These are phyloP conservation scores for Leavenworthia alabamica DNA, from an alignment of 345 rosid genomes.

Conservation along the genomic window DNA sequence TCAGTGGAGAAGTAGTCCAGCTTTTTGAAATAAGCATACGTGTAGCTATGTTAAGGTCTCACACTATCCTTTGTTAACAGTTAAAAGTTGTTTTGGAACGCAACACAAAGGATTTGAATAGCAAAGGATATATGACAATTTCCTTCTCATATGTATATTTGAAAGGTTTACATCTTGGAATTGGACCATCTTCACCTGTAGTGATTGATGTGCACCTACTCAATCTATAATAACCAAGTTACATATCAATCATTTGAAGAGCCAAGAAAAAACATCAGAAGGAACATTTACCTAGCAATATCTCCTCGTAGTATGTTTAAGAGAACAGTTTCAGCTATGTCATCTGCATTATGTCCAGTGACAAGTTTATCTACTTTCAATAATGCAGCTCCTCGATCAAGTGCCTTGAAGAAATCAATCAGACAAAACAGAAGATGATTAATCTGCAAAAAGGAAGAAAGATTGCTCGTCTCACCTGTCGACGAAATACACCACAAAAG, in stretches of 20 bases:
- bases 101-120: no score
- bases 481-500: constrained; percentile 90
- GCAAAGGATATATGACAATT: constrained; percentile 87
- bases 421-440: background rate
- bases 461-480: constrained; percentile 50
- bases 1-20: constrained; percentile 97
- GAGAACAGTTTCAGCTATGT: constrained; percentile 92
- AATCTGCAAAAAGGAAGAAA: background rate
- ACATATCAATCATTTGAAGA: background rate
- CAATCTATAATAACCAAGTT: constrained; percentile 40
- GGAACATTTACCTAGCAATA: constrained; percentile 60
- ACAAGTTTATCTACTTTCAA: constrained; percentile 84
- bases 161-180: constrained; percentile 94
- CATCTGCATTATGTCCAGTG: constrained; percentile 95
- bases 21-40: constrained; percentile 98
- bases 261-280: background rate
- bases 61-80: background rate
- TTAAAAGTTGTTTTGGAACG: background rate
- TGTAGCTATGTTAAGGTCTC: constrained; percentile 50
- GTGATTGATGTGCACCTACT: constrained; percentile 79
- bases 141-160: constrained; percentile 93
- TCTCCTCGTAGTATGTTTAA: constrained; percentile 86
- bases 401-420: constrained; percentile 46
- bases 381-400: constrained; percentile 85
- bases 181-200: constrained; percentile 94